phyloP scores from a whole-genome alignment of 2,329 filamentous ascomycete genomes.

The Trichoderma lentiforme region DNA sequence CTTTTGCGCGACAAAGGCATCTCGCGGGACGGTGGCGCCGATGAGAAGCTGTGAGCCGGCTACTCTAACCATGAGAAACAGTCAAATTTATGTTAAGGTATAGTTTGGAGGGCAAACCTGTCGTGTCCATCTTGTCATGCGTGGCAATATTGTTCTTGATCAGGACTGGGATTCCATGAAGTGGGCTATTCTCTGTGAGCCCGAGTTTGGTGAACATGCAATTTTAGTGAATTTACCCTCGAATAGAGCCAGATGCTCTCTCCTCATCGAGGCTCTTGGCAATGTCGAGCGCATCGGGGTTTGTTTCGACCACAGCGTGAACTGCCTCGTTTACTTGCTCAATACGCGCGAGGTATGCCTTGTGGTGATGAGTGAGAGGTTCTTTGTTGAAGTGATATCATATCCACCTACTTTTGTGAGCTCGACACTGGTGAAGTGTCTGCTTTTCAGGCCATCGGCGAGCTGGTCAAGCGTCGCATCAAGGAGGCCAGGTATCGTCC shows the following conservation, averaged over 20 bases:
- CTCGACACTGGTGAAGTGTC: conserved; percentile 36
- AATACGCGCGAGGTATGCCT: conserved; percentile 28
- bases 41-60: conserved; percentile 57
- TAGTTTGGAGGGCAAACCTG: conserved; percentile 19
- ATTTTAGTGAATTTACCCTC: conserved; percentile 23
- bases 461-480: conserved; percentile 35
- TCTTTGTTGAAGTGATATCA: neutral
- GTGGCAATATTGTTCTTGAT: conserved; percentile 67
- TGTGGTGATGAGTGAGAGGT: neutral
- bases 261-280: conserved; percentile 33
- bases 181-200: conserved; percentile 31
- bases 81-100: too few relatives aligned
- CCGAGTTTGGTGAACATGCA: neutral
- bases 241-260: conserved; percentile 25
- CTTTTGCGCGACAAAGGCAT: conserved; percentile 56
- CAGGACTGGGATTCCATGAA: conserved; percentile 62
- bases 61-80: neutral
- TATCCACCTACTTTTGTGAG: conserved; percentile 27
- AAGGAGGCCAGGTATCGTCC: conserved; percentile 31
- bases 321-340: conserved; percentile 26
- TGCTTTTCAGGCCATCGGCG: conserved; percentile 28
- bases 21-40: conserved; percentile 51
- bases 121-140: conserved; percentile 57
- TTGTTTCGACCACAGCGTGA: conserved; percentile 35
- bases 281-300: conserved; percentile 34